Conservation (phyloP, 148 eudicot species). For the Vaccinium darrowii region DNA sequence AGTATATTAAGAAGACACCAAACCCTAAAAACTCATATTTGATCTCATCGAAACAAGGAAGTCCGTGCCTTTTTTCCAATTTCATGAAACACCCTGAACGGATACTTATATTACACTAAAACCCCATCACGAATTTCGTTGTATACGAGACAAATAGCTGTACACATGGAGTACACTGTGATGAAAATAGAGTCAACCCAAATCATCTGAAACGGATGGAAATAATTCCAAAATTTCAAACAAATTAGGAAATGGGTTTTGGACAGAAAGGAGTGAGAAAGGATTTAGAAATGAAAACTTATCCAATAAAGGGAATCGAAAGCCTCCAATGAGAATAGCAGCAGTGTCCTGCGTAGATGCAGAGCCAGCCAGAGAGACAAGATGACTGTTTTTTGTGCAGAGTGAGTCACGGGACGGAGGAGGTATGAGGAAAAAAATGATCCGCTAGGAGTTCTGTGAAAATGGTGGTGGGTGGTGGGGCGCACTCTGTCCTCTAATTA, state of each 20-base stretch:
- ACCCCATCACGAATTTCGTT: background rate
- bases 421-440: background rate
- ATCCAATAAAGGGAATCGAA: conserved; percentile 12
- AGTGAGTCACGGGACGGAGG: conserved; percentile 30
- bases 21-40: conserved; percentile 22
- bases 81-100: background rate
- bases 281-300: background rate
- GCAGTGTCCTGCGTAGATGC: background rate
- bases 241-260: background rate
- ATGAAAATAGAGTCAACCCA: conserved; percentile 12
- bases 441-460: too few species aligned
- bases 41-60: conserved; percentile 18
- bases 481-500: too few species aligned
- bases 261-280: conserved; percentile 30
- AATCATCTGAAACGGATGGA: background rate
- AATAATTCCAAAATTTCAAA: conserved; percentile 21
- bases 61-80: background rate
- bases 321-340: background rate
- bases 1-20: conserved; percentile 12
- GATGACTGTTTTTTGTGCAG: background rate
- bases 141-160: background rate
- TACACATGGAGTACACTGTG: background rate
- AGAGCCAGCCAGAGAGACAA: background rate
- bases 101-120: background rate
- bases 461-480: too few species aligned